A percentile compares a stretch with the other conserved stretches of the same genome.
Conservation (phyloP, 306 rosid genomes). For the Echinosophora koreensis region DNA sequence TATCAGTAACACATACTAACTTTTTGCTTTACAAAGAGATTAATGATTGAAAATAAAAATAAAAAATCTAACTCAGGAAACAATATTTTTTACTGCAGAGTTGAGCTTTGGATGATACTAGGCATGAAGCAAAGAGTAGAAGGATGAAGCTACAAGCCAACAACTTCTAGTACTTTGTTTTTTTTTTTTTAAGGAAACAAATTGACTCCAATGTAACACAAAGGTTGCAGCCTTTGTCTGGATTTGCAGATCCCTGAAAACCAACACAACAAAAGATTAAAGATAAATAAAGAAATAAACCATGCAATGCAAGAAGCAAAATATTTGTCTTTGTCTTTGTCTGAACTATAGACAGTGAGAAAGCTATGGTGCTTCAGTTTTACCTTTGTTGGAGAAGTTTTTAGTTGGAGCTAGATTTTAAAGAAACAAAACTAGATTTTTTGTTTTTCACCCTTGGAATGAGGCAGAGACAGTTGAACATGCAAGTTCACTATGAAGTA, state of each 20-base stretch:
- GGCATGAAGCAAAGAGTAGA: too few relatives aligned
- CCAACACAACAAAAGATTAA: slow-evolving; percentile 42
- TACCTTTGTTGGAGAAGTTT: slow-evolving; percentile 41
- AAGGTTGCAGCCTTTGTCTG: slow-evolving; percentile 51
- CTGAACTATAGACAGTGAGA: slow-evolving; percentile 44
- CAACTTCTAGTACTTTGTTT: not conserved
- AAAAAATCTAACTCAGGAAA: not conserved
- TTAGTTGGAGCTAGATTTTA: not conserved
- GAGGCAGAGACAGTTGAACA: slow-evolving; percentile 37
- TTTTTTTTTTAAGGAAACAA: slow-evolving; percentile 30
- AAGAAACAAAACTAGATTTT: slow-evolving; percentile 21
- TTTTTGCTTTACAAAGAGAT: not conserved
- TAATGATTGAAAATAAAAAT: too few relatives aligned
- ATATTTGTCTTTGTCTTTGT: slow-evolving; percentile 48
- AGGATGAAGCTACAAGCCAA: too few relatives aligned
- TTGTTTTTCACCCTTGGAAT: slow-evolving; percentile 22
- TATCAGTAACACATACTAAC: not conserved
- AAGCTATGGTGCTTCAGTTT: slow-evolving; percentile 41
- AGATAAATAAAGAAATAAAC: slow-evolving; percentile 50
- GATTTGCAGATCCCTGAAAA: slow-evolving; percentile 45
- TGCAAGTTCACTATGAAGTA: not conserved
- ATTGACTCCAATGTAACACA: slow-evolving; percentile 8
- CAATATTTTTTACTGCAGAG: not conserved
- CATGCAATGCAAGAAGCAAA: slow-evolving; percentile 47
- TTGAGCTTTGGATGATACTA: not conserved